Conservation (phyloP, 1,139 yeast genomes). For the Geotrichum carabidarum region DNA sequence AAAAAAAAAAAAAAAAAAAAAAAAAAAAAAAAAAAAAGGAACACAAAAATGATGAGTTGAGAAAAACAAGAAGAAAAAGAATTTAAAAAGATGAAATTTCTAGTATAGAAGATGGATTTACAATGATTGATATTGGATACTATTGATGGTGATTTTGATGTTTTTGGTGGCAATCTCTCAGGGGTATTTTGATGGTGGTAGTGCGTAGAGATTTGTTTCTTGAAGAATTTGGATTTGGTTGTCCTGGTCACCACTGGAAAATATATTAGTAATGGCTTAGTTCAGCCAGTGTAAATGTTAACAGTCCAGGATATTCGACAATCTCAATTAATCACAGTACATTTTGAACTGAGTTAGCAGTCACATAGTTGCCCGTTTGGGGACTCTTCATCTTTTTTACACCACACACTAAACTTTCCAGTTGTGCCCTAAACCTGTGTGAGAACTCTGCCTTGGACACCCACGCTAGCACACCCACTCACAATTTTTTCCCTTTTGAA, state of each 20-base stretch:
- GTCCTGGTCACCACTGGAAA: not conserved
- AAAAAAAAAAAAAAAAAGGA: not conserved
- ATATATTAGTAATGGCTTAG: not conserved
- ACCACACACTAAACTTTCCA: too few species aligned
- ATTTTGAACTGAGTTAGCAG: not conserved
- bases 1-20: too few species aligned
- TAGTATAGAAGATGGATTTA: too few species aligned
- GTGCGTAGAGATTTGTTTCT: not conserved
- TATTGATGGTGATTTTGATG: not conserved
- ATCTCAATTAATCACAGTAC: not conserved
- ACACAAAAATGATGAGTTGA: not conserved
- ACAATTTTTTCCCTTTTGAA: constrained; percentile 5
- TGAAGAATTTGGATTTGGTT: not conserved
- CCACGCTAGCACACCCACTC: too few species aligned
- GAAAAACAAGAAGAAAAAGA: not conserved
- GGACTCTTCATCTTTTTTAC: not conserved
- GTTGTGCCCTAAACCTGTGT: too few species aligned
- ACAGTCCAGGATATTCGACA: not conserved
- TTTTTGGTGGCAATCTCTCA: too few species aligned
- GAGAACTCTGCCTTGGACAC: too few species aligned
- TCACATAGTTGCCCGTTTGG: constrained; percentile 35
- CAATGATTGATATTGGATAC: too few species aligned
- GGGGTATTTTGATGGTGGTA: not conserved
- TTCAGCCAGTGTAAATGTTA: not conserved
- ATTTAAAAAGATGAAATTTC: not conserved